Evolutionary conservation across 768 basidiomycete genomes (phyloP).

Genomic region (Boletus rufocinnamomeus): DNA sequence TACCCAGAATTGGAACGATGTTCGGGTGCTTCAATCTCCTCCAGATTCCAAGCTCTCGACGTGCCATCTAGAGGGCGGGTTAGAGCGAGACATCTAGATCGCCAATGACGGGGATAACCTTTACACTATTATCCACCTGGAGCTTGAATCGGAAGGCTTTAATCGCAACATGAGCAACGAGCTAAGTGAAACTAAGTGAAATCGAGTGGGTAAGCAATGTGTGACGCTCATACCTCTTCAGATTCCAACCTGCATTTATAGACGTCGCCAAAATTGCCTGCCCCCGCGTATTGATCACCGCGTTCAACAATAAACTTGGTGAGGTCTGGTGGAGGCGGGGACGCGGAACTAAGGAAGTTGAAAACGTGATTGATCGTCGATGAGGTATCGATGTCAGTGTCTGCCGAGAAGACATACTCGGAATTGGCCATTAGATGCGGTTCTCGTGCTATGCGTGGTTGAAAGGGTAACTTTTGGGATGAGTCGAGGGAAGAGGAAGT

Average conservation of each 20-base stretch:
- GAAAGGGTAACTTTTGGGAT: background rate
- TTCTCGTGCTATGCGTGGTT: background rate
- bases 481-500: background rate
- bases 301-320: background rate
- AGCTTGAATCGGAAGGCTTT: constrained; percentile 1
- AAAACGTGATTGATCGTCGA: background rate
- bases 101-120: background rate
- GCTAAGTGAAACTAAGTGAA: no score
- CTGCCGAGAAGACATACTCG: background rate
- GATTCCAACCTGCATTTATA: background rate
- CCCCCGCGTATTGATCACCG: background rate
- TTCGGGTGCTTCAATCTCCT: no score
- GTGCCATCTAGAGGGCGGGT: no score
- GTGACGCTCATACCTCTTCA: background rate
- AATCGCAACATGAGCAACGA: background rate
- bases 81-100: background rate
- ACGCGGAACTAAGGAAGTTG: background rate
- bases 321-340: constrained; percentile 1
- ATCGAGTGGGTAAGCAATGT: no score
- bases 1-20: no score
- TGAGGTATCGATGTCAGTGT: background rate
- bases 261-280: constrained; percentile 1
- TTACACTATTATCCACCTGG: background rate
- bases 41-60: no score
- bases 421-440: background rate